These are phyloP conservation scores for Penicillium sp. DNA, from an alignment of 2,329 filamentous ascomycete species.

Conservation along the genomic window DNA sequence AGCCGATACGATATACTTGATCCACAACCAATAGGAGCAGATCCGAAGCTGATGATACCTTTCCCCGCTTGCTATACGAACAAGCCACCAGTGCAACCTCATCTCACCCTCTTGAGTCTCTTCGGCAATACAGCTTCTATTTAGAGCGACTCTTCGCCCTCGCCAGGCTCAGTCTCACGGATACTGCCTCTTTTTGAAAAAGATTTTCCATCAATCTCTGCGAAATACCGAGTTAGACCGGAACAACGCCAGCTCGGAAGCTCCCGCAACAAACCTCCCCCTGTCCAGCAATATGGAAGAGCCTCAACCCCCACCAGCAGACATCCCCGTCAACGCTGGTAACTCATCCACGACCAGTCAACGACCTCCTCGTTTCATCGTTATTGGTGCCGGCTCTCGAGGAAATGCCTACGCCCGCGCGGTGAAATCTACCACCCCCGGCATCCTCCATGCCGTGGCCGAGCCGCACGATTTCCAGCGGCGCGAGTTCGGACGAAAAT, in stretches of 20 bases:
- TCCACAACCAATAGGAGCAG: constrained; percentile 5
- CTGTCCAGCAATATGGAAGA: constrained; percentile 22
- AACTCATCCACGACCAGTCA: not conserved
- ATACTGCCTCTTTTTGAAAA: not conserved
- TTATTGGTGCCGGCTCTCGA: constrained; percentile 81
- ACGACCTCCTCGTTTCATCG: constrained; percentile 63
- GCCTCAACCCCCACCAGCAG: constrained; percentile 13
- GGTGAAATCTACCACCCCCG: constrained; percentile 65
- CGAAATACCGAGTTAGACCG: not conserved
- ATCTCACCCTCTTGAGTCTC: not conserved
- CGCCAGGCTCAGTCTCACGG: not conserved
- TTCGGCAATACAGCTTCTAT: not conserved
- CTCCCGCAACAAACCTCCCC: not conserved
- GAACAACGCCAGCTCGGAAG: not conserved
- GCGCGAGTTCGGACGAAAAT: constrained; percentile 65
- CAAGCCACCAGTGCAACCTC: constrained; percentile 7
- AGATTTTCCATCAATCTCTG: not conserved
- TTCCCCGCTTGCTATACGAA: constrained; percentile 10
- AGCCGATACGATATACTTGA: constrained; percentile 7
- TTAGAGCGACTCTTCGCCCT: not conserved
- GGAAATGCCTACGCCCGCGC: constrained; percentile 73
- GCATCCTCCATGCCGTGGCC: constrained; percentile 73
- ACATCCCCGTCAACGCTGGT: not conserved
- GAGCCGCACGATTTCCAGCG: constrained; percentile 82
- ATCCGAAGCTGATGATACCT: constrained; percentile 15